Conservation (phyloP, 1,284 basidiomycete genomes). For the Microbotryum silenes-acaulis region DNA sequence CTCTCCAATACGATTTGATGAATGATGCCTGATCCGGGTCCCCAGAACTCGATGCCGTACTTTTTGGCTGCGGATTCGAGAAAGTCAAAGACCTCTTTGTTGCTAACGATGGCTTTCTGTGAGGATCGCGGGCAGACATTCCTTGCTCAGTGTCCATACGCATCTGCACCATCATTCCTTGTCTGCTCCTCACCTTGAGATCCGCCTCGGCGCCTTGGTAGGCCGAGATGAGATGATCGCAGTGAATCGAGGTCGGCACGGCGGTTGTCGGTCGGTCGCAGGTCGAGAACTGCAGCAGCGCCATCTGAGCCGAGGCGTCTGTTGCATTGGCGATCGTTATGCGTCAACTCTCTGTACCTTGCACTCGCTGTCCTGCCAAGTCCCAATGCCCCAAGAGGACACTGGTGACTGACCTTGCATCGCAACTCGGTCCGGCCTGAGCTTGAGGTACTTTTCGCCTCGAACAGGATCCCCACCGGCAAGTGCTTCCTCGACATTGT, state of each 20-base stretch:
- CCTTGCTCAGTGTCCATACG: constrained; percentile 3
- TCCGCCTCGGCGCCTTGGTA: constrained; percentile 72
- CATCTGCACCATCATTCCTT: neutral
- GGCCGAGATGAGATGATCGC: constrained; percentile 75
- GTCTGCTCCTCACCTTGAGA: constrained; percentile 53
- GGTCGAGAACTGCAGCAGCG: constrained; percentile 97
- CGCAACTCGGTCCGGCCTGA: constrained; percentile 86
- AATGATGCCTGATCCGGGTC: constrained; percentile 79
- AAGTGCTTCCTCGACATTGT: constrained; percentile 63
- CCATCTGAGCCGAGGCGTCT: constrained; percentile 92
- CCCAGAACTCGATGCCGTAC: constrained; percentile 77
- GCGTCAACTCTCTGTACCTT: neutral
- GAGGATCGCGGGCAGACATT: constrained; percentile 11
- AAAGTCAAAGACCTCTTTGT: constrained; percentile 98
- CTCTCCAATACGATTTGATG: constrained; percentile 98
- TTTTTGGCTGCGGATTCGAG: constrained; percentile 88
- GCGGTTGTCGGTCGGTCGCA: constrained; percentile 78
- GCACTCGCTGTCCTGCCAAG: neutral
- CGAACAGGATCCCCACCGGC: constrained; percentile 58
- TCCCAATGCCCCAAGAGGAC: neutral
- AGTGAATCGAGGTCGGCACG: constrained; percentile 83
- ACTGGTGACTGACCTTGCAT: constrained; percentile 60
- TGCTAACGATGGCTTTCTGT: constrained; percentile 74
- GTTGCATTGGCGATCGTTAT: neutral
- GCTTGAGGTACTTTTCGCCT: constrained; percentile 83